These are phyloP conservation scores for Xerocomus potaroensis DNA, from an alignment of 768 basidiomycete genomes.

Conservation along the genomic window DNA sequence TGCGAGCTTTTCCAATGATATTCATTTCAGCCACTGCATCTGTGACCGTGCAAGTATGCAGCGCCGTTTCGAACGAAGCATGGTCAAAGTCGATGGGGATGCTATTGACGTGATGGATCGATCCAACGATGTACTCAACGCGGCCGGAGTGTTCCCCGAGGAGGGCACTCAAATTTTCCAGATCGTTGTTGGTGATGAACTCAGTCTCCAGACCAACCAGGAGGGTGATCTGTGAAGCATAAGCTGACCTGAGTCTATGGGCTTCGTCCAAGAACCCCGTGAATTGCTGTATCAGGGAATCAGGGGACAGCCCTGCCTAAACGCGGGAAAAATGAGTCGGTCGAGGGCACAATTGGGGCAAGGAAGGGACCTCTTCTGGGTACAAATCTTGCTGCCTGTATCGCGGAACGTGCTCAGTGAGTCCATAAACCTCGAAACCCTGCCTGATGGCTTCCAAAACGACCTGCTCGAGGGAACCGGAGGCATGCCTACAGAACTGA, in stretches of 20 bases:
- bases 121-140: slow-evolving; percentile 90
- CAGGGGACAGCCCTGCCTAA: slow-evolving; percentile 53
- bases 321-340: slow-evolving; percentile 14
- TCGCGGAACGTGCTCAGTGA: slow-evolving; percentile 92
- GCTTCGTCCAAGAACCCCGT: slow-evolving; percentile 73
- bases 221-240: slow-evolving; percentile 64
- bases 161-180: slow-evolving; percentile 51
- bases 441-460: slow-evolving; percentile 75
- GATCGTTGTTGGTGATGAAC: slow-evolving; percentile 66
- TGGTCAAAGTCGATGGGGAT: slow-evolving; percentile 92
- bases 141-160: slow-evolving; percentile 43
- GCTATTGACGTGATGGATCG: slow-evolving; percentile 84
- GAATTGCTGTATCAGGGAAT: slow-evolving; percentile 61
- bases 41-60: slow-evolving; percentile 41
- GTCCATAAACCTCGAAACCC: slow-evolving; percentile 77
- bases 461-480: slow-evolving; percentile 74
- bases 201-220: slow-evolving; percentile 94
- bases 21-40: slow-evolving; percentile 24
- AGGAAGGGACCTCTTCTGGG: slow-evolving; percentile 80
- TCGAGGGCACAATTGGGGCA: slow-evolving; percentile 5
- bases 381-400: slow-evolving; percentile 81
- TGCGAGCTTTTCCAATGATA: slow-evolving; percentile 25
- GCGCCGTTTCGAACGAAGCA: slow-evolving; percentile 58
- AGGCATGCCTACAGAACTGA: slow-evolving; percentile 89
- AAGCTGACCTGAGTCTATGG: slow-evolving; percentile 60